These are phyloP conservation scores for Macadamia tetraphylla DNA, from an alignment of 164 flowering plant species.

Conservation along the genomic window DNA sequence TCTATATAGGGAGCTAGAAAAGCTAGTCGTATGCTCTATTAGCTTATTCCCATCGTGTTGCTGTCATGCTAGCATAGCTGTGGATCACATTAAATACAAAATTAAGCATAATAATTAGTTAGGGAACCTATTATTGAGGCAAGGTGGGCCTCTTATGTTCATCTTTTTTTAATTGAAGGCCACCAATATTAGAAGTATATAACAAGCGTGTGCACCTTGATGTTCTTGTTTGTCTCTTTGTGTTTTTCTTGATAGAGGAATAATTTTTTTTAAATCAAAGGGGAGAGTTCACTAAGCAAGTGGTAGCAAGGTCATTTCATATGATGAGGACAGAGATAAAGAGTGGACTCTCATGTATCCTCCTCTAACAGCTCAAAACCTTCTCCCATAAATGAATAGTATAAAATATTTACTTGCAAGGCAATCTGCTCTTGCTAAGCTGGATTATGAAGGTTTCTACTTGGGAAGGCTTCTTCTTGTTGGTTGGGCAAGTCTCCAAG, in stretches of 20 bases:
- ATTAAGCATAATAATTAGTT: constrained; percentile 29
- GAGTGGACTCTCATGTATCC: too few relatives aligned
- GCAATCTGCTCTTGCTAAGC: too few relatives aligned
- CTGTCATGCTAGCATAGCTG: background rate
- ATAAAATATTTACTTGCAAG: too few relatives aligned
- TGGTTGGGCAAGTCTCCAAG: background rate
- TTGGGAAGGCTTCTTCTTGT: background rate
- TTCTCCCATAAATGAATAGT: too few relatives aligned
- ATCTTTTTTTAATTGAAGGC: constrained; percentile 6
- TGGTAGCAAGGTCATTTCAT: too few relatives aligned
- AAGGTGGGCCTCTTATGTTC: constrained; percentile 24
- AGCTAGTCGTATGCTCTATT: too few relatives aligned
- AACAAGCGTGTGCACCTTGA: constrained; percentile 17
- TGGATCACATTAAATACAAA: constrained; percentile 16
- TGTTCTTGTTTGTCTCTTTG: constrained; percentile 10
- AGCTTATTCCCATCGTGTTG: too few relatives aligned
- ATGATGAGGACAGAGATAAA: too few relatives aligned
- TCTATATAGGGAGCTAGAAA: too few relatives aligned
- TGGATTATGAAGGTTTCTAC: background rate
- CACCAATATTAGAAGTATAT: constrained; percentile 5
- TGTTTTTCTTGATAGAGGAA: background rate
- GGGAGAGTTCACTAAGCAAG: too few relatives aligned
- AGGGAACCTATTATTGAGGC: constrained; percentile 20
- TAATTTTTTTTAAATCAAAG: background rate
- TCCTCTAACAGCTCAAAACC: too few relatives aligned